Evolutionary conservation across 371 early-diverging fungal species (phyloP).

Genomic region (Basidiobolus meristosporus): DNA sequence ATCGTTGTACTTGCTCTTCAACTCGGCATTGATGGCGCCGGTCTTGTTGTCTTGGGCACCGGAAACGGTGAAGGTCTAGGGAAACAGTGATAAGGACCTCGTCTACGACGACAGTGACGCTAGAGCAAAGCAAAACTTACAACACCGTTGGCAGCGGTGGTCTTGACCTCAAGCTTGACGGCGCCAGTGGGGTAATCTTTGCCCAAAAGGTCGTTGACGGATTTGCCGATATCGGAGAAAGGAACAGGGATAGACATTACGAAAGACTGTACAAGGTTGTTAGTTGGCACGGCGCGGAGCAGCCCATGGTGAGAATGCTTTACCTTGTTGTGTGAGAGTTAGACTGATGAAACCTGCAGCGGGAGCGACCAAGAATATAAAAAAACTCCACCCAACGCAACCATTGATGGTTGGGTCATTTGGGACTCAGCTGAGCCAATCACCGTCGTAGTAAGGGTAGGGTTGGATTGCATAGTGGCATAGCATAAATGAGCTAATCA

Average conservation of each 20-base stretch:
- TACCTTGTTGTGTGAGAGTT: too few relatives aligned
- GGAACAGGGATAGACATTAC: constrained; percentile 20
- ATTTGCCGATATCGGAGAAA: constrained; percentile 89
- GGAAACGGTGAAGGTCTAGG: constrained; percentile 82
- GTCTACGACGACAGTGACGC: background rate
- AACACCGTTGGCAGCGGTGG: constrained; percentile 82
- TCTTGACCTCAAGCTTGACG: constrained; percentile 93
- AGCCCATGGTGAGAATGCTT: too few relatives aligned
- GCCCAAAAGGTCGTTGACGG: constrained; percentile 82
- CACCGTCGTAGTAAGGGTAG: too few relatives aligned
- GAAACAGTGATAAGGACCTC: background rate
- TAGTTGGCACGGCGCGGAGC: too few relatives aligned
- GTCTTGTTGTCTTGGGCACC: constrained; percentile 87
- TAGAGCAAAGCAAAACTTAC: constrained; percentile 26
- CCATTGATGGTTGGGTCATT: too few relatives aligned
- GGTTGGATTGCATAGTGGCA: too few relatives aligned
- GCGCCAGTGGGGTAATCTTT: constrained; percentile 92
- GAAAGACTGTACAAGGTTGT: too few relatives aligned
- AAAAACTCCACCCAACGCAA: too few relatives aligned
- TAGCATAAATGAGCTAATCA: too few relatives aligned
- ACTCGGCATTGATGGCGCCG: constrained; percentile 82
- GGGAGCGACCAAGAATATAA: too few relatives aligned
- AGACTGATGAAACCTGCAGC: too few relatives aligned
- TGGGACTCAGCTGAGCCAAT: too few relatives aligned
- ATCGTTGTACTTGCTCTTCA: constrained; percentile 91